Conservation (phyloP, 768 basidiomycete species). For the Suillus occidentalis region DNA sequence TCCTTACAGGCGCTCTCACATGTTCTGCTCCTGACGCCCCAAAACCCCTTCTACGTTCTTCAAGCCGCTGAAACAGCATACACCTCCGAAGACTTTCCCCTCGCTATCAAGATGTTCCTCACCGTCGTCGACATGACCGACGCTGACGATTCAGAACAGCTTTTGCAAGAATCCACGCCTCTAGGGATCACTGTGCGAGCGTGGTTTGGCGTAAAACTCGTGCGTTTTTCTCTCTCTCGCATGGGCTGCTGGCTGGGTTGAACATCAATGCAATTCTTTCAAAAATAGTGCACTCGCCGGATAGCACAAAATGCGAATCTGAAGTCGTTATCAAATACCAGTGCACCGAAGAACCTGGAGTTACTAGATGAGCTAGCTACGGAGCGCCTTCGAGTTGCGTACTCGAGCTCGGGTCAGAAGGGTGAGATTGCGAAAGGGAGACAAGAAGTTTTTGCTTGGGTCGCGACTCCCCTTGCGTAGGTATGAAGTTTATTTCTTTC, state of each 20-base stretch:
- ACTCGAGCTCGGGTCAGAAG: constrained; percentile 44
- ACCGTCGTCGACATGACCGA: constrained; percentile 79
- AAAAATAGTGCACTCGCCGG: constrained; percentile 56
- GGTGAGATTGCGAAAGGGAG: constrained; percentile 40
- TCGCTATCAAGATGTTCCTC: constrained; percentile 80
- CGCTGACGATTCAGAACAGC: constrained; percentile 47
- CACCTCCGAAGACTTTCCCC: constrained; percentile 68
- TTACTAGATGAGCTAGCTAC: constrained; percentile 71
- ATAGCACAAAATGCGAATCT: constrained; percentile 43
- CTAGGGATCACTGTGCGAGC: constrained; percentile 62
- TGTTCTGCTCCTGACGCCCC: constrained; percentile 77
- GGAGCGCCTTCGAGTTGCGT: constrained; percentile 64
- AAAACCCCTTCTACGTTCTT: constrained; percentile 84
- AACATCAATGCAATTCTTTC: constrained; percentile 11
- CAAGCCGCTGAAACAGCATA: constrained; percentile 88
- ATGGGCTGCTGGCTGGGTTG: neutral
- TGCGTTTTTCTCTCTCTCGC: constrained; percentile 34
- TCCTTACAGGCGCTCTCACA: constrained; percentile 80
- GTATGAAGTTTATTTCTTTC: neutral
- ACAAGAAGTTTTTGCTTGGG: constrained; percentile 47
- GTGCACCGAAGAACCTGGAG: constrained; percentile 52
- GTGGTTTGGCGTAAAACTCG: constrained; percentile 84
- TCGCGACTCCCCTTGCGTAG: constrained; percentile 22
- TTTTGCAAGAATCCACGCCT: constrained; percentile 49
- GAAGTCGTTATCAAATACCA: constrained; percentile 58